Conservation (phyloP, 2,329 filamentous ascomycete species). For the Phialocephala sp. region DNA sequence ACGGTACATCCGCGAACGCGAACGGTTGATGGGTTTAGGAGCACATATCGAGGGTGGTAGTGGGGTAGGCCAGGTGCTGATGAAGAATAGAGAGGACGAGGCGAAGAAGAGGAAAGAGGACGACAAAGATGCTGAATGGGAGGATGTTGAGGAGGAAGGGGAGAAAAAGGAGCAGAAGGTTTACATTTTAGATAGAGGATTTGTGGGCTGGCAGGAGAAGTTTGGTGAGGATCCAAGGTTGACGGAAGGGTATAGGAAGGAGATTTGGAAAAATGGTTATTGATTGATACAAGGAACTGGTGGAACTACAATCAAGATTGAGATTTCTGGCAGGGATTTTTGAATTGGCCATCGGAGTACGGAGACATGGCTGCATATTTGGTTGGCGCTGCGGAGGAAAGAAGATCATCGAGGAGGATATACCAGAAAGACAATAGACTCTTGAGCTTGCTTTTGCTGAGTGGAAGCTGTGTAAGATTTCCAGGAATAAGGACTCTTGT, state of each 20-base stretch:
- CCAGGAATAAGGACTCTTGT: too few species aligned
- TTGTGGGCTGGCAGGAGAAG: slow-evolving; percentile 86
- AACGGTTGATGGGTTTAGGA: slow-evolving; percentile 49
- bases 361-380: not conserved
- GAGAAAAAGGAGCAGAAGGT: slow-evolving; percentile 66
- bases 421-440: not conserved
- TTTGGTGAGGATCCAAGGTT: slow-evolving; percentile 79
- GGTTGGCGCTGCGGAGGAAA: not conserved
- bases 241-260: slow-evolving; percentile 83
- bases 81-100: slow-evolving; percentile 31
- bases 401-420: not conserved
- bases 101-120: slow-evolving; percentile 42
- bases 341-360: not conserved
- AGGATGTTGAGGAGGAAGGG: slow-evolving; percentile 39
- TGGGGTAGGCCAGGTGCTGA: slow-evolving; percentile 31
- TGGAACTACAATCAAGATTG: not conserved
- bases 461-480: too few species aligned
- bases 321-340: not conserved
- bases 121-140: slow-evolving; percentile 41
- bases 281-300: slow-evolving; percentile 15
- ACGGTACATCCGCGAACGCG: slow-evolving; percentile 75
- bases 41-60: slow-evolving; percentile 31
- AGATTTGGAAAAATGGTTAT: slow-evolving; percentile 70
- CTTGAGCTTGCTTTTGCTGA: too few species aligned
- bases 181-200: slow-evolving; percentile 82